Base-by-base conservation (phyloP, 108 stramenopile genomes). In the Aurantiochytrium sp. region DNA sequence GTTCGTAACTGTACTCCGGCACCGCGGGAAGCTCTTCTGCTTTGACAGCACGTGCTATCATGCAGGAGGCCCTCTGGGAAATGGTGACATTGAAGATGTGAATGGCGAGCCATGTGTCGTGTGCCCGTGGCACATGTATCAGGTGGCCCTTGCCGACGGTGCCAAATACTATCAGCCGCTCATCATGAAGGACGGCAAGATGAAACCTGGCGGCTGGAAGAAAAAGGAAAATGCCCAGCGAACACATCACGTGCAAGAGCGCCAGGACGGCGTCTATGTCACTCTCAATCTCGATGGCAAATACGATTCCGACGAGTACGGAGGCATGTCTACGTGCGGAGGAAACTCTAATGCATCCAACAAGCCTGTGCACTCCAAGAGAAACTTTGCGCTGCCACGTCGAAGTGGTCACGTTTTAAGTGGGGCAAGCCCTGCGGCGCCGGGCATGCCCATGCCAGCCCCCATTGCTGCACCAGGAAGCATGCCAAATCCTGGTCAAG, bases 101-200 rank as follows among this genome's bases (percentile, higher is more conserved):
- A 47, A 83, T 12, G 76, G 76, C 49, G 76, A 83, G 51, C 25
- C 76, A 18, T 83, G 76, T 4, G 25, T 83, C 14, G 51, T 53
- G 10, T 83, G 76, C 76, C 76, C 76, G 6, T 83, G 76, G 76
- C 76, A 83, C 23, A 21, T 83, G 76, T 83, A 83, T 1, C 76
- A 83, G 76, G 51, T 83, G 43, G n/a, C 76, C 10, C 51, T 83
- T 8, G 76, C 19, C 6, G 76, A 83, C 28, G 76, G 76, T 4
- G 45, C 76, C 12, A 83, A 83, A 23, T 83, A 25, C 49, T 83
- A 83, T 23, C 49, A 83, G 76, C 51, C 76, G 28, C 76, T 83
- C 76, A 53, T 83, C 45, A 47, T 53, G 45, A 53, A 12, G 51
- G 49, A 8, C 51, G 51, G 28, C 10, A 83, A 83, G 49, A 47